These are phyloP conservation scores for Limonium bicolor DNA, from an alignment of 148 eudicot genomes.

Conservation along the genomic window DNA sequence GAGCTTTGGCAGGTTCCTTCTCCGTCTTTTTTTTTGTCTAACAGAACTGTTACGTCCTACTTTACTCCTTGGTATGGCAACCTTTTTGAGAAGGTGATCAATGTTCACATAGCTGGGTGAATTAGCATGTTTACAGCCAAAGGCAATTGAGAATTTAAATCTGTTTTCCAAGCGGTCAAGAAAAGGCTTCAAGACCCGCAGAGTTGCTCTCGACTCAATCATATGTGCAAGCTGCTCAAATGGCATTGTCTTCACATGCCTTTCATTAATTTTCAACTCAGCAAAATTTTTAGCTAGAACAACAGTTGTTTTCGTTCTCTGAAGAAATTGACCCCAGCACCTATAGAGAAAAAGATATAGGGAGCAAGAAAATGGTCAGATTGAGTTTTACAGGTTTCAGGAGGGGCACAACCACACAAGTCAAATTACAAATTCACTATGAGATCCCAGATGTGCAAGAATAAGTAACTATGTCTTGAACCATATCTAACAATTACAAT, in stretches of 20 bases:
- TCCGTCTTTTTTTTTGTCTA: not conserved
- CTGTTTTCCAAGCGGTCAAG: constrained; percentile 3
- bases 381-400: no score
- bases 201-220: constrained; percentile 4
- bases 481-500: no score
- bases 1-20: not conserved
- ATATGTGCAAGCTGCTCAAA: constrained; percentile 4
- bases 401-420: no score
- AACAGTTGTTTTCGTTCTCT: not conserved
- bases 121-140: not conserved
- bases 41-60: not conserved
- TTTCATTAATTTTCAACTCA: constrained; percentile 4
- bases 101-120: not conserved
- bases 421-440: no score
- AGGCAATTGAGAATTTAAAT: not conserved
- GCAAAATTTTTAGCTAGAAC: constrained; percentile 2
- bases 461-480: no score
- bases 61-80: not conserved
- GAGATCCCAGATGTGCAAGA: no score
- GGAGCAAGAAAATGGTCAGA: no score
- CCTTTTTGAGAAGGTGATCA: constrained; percentile 4
- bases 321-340: constrained; percentile 4
- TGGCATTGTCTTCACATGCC: constrained; percentile 2
- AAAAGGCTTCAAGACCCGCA: constrained; percentile 2
- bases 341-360: no score